Evolutionary conservation across 2,329 filamentous ascomycete species (phyloP).

Genomic region (Ustulina deusta): DNA sequence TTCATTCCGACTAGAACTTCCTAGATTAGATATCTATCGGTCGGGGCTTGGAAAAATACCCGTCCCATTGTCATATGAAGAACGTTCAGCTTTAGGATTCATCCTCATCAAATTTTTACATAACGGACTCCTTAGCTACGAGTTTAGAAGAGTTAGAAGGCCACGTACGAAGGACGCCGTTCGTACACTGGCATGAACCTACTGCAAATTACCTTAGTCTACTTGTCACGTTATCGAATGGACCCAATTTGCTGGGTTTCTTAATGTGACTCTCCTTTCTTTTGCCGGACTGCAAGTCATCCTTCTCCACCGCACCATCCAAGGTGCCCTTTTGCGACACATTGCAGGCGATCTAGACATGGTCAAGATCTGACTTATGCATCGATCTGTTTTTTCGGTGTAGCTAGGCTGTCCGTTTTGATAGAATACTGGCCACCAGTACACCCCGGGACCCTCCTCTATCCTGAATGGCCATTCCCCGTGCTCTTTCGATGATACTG

Average conservation of each 20-base stretch:
- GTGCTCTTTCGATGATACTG: neutral
- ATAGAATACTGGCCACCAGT: slow-evolving; percentile 5
- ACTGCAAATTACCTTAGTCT: slow-evolving; percentile 36
- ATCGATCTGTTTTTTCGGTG: slow-evolving; percentile 34
- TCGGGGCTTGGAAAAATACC: neutral
- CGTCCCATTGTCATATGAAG: neutral
- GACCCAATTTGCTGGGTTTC: slow-evolving; percentile 35
- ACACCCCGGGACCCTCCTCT: slow-evolving; percentile 10
- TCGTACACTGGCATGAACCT: slow-evolving; percentile 25
- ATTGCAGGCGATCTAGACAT: slow-evolving; percentile 31
- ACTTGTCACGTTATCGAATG: slow-evolving; percentile 35
- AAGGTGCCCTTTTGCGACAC: slow-evolving; percentile 20
- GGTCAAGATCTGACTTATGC: slow-evolving; percentile 30
- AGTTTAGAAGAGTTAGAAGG: slow-evolving; percentile 10
- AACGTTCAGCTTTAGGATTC: neutral
- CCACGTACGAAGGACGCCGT: slow-evolving; percentile 14
- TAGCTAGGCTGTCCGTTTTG: slow-evolving; percentile 33
- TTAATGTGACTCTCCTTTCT: slow-evolving; percentile 32
- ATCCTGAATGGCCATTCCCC: slow-evolving; percentile 10
- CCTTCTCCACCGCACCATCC: slow-evolving; percentile 36
- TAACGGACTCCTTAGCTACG: slow-evolving; percentile 3
- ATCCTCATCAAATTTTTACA: slow-evolving; percentile 3
- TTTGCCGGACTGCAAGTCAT: slow-evolving; percentile 40
- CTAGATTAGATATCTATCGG: slow-evolving; percentile 10
- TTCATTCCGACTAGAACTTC: slow-evolving; percentile 11